Evolutionary conservation across 2,329 filamentous ascomycete genomes (phyloP), one percentile per base, ranked within the genome.

Genomic region (Ophiocordyceps camponoti-rufipedis): DNA sequence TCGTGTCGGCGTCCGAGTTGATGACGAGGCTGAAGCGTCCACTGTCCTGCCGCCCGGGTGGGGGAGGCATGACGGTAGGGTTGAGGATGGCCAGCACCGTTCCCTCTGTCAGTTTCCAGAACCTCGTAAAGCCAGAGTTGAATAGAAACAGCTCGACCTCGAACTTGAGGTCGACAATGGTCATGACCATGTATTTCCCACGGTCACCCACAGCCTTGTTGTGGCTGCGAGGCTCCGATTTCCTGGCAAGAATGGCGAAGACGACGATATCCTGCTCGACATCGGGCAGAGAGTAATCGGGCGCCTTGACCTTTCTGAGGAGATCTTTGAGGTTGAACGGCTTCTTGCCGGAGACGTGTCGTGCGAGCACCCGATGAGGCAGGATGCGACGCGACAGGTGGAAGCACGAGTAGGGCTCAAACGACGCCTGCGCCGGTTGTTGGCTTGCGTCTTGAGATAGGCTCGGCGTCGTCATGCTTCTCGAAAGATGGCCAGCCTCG

Each of bases 61-160:
- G 82, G 0, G 89, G 89, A 3, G 89, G 86, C 78, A 98, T 85
- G 53, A 96, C 82, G 16, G 71, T 78, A 1, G 91, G 91, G 56
- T 98, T 98, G 29, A 98, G 70, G 28, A 98, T 84, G 5, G 89
- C 91, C 46, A 98, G 70, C 1, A 96, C 74, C 0, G 88, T 95
- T n/a, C 91, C 91, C 2, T 85, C 75, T 0, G 80, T 80, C n/a
- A 96, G 68, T 58, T 94, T 94, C 82, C 89, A 96, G 66, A 91
- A 98, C 46, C 84, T 79, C 14, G 85, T 81, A 55, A 96, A 95
- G 7, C 86, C 93, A 0, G 82, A 79, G 54, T 85, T 84, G 62
- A 98, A 98, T 13, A 98, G 74, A 54, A 87, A 96, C 40, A 96
- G 72, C 51, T 96, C 88, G 12, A 98, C 62, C 54, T 94, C 86